A percentile compares a stretch with the other conserved stretches of the same genome.
phyloP scores from a whole-genome alignment of 441 rosid genomes.

The Erodium moschatum region DNA sequence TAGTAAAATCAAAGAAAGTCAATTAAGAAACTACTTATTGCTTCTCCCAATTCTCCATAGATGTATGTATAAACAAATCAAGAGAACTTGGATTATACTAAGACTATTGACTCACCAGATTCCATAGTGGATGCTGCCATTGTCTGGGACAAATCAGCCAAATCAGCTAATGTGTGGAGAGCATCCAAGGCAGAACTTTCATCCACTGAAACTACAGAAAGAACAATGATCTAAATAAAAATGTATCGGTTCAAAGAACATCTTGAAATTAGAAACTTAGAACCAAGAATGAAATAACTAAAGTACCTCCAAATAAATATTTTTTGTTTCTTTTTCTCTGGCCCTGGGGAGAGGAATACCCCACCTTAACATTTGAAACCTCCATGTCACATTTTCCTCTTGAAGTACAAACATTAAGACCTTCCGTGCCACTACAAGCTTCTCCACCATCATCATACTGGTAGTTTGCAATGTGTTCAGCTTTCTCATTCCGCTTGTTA shows the following conservation, averaged over 20 bases:
- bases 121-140: constrained; percentile 45
- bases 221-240: neutral
- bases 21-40: neutral
- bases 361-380: constrained; percentile 37
- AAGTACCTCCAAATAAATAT: constrained; percentile 48
- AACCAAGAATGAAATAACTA: constrained; percentile 7
- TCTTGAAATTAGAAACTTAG: constrained; percentile 10
- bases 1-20: neutral
- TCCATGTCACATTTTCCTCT: constrained; percentile 37
- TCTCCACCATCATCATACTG: constrained; percentile 65
- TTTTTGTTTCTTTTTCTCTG: constrained; percentile 48
- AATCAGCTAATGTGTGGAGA: constrained; percentile 33
- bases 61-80: neutral
- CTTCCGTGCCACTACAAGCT: constrained; percentile 73
- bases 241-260: constrained; percentile 12
- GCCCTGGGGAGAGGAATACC: constrained; percentile 29
- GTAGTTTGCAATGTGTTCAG: constrained; percentile 39
- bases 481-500: constrained; percentile 43
- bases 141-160: constrained; percentile 54
- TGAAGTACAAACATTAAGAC: constrained; percentile 31
- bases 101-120: constrained; percentile 49
- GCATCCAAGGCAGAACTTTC: constrained; percentile 56
- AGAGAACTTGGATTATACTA: constrained; percentile 14
- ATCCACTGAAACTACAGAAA: constrained; percentile 38
- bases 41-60: neutral